Conservation (phyloP, 1,139 yeast genomes). For the Diutina sp. region DNA sequence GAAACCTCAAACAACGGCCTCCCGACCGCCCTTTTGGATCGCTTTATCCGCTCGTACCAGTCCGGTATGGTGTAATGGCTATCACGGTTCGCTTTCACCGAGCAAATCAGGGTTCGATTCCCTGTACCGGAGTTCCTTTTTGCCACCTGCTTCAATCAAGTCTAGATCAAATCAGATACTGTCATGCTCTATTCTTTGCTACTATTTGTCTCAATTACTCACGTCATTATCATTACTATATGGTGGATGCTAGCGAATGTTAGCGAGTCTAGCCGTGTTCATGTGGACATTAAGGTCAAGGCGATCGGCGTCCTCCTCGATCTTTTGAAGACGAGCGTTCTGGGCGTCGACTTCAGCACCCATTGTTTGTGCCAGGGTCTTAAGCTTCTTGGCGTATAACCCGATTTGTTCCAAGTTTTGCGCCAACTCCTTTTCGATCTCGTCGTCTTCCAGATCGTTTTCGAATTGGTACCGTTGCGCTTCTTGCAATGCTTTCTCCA, state of each 20-base stretch:
- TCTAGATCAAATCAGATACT: too few species aligned
- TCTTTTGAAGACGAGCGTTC: conserved; percentile 32
- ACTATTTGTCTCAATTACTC: not conserved
- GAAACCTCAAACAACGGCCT: too few species aligned
- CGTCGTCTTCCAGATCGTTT: conserved; percentile 64
- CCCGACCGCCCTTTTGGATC: too few species aligned
- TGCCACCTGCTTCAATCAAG: conserved; percentile 3
- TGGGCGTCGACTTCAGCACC: conserved; percentile 35
- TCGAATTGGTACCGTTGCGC: conserved; percentile 51
- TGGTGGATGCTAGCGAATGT: conserved; percentile 16
- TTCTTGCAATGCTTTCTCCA: conserved; percentile 32
- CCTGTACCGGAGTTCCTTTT: conserved; percentile 54
- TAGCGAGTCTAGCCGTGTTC: conserved; percentile 32
- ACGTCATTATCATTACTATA: not conserved
- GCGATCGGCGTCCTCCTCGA: conserved; percentile 43
- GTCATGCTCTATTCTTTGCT: too few species aligned
- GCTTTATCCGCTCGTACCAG: not conserved
- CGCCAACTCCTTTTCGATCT: conserved; percentile 54
- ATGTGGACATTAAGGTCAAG: conserved; percentile 43
- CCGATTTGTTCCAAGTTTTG: conserved; percentile 50
- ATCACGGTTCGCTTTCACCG: conserved; percentile 79
- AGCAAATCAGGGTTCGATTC: conserved; percentile 78
- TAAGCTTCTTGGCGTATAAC: conserved; percentile 28
- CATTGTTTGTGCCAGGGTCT: conserved; percentile 26
- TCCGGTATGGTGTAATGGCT: conserved; percentile 76